Base-by-base conservation (phyloP, 768 basidiomycete species). In the Leucocoprinus leucothites region DNA sequence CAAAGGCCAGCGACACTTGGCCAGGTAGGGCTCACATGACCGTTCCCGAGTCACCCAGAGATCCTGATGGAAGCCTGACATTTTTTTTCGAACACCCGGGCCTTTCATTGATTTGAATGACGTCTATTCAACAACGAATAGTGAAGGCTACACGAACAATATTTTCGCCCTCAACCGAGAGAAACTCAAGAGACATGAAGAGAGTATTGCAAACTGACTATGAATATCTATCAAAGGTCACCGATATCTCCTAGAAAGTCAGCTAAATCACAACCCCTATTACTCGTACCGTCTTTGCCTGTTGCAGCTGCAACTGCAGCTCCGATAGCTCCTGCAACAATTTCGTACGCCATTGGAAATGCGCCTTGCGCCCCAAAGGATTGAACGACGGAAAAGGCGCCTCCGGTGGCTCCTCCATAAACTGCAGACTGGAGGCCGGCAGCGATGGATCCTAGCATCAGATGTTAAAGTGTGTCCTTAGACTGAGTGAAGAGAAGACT, bases 381-480 rank as follows among this genome's bases (percentile, higher is more conserved):
- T 22, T 67, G 64, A 13, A 60, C 58, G 28, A 60, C 25, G 2
- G 65, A 64, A 19, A 67, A 67, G 8, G 59, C 19, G 0, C 65
- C 65, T 1, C 53, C 48, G 1, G 63, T 67, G 9, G 60, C 58
- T 6, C 60, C 61, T 13, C 64, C 57, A 48, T 60, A 60, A 43
- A 58, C 28, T 35, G 57, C 3, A 25, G 58, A 46, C 24, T 60
- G 53, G 3, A 58, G 48, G 1, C 31, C 38, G 7, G 61, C 57
- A 2, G 62, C 61, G n/a, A 60, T n/a, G 9, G 62, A 57, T 28
- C 58, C 60, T 19, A 35, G 5, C 31, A 13, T 34, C 21, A 19
- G 36, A 9, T n/a, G n/a, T n/a, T n/a, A n/a, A n/a, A n/a, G n/a
- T 42, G n/a, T 40, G 24, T 19, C 34, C 2, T 2, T 1, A 25